Evolutionary conservation across 768 basidiomycete genomes (phyloP).

Genomic region (Cystobasidiopsis lactophilus): DNA sequence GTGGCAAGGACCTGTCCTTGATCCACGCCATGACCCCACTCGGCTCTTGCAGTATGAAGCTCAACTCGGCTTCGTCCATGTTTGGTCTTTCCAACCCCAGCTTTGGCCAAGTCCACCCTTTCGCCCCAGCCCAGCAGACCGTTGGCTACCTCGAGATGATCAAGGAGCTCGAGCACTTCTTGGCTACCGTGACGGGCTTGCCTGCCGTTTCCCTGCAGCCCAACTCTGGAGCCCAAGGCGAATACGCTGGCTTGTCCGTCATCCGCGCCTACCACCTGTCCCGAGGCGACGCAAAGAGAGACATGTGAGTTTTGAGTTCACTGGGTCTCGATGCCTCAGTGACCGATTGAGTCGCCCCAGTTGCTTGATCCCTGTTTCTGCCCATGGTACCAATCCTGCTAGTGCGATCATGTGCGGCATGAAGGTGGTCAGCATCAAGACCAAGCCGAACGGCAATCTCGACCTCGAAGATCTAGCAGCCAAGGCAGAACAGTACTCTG

Average conservation of each 20-base stretch:
- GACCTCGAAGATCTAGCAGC: slow-evolving; percentile 62
- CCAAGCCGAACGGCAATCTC: slow-evolving; percentile 61
- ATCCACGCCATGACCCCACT: slow-evolving; percentile 73
- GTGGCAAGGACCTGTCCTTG: slow-evolving; percentile 81
- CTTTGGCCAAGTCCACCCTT: slow-evolving; percentile 75
- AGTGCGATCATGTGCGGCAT: slow-evolving; percentile 93
- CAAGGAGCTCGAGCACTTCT: slow-evolving; percentile 78
- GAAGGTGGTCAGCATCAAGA: slow-evolving; percentile 90
- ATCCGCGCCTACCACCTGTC: slow-evolving; percentile 88
- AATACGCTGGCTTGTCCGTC: slow-evolving; percentile 84
- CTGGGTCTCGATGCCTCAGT: slow-evolving; percentile 94
- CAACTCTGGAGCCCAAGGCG: slow-evolving; percentile 94
- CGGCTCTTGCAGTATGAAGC: slow-evolving; percentile 61
- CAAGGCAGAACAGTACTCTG: slow-evolving; percentile 78
- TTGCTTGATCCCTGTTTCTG: slow-evolving; percentile 45
- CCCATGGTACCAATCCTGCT: slow-evolving; percentile 96
- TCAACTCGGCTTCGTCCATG: slow-evolving; percentile 97
- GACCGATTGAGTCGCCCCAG: background rate
- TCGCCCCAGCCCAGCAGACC: slow-evolving; percentile 72
- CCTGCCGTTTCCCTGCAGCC: slow-evolving; percentile 89
- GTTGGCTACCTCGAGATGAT: slow-evolving; percentile 65
- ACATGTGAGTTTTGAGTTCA: slow-evolving; percentile 71
- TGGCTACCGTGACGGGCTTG: slow-evolving; percentile 92
- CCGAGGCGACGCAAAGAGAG: slow-evolving; percentile 57
- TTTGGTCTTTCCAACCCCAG: slow-evolving; percentile 86